Evolutionary conservation across 2,329 filamentous ascomycete species (phyloP), one percentile per base, ranked within the genome.

Genomic region (Penicillium sp.): DNA sequence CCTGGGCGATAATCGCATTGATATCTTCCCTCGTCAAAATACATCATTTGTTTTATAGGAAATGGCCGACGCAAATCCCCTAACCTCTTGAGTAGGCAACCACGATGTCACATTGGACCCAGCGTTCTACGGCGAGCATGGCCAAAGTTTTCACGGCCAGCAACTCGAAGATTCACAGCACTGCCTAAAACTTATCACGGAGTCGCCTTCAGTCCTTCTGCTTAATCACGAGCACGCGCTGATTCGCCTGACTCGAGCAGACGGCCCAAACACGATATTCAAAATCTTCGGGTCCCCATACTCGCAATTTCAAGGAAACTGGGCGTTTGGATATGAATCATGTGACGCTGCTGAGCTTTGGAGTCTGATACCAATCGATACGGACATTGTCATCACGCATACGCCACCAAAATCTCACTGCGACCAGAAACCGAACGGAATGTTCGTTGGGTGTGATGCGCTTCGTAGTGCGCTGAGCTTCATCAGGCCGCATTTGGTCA

Each of bases 281-380:
- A 81, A 76, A 47, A 72, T 85, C n/a, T 85, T 84, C 58, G 83
- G 81, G 5, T 84, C 81, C 39, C 83, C 83, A 7, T 81, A 75
- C 60, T 81, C 80, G 10, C 80, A 73, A 19, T 73, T 70, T 8
- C 58, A 66, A 23, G 69, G 73, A 2, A 70, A 74, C n/a, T 83
- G 81, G 79, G 82, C 80, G 1, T 85, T 84, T 61, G 76, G 79
- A 58, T 85, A 84, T 66, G 61, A 68, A 18, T 59, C 68, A n/a
- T 63, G 70, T 2, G 67, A 74, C 43, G 79, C 77, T 11, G 57
- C 63, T 38, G 53, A 64, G 11, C 65, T 82, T 8, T 85, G 82
- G 82, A 57, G 67, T 42, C 68, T 70, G 8, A 80, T 85, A 26
- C 79, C 80, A 42, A 58, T 69, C 16, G 79, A 81, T 45, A 71